Conservation (phyloP, 2,329 filamentous ascomycete genomes). For the Pseudopithomyces chartarum region DNA sequence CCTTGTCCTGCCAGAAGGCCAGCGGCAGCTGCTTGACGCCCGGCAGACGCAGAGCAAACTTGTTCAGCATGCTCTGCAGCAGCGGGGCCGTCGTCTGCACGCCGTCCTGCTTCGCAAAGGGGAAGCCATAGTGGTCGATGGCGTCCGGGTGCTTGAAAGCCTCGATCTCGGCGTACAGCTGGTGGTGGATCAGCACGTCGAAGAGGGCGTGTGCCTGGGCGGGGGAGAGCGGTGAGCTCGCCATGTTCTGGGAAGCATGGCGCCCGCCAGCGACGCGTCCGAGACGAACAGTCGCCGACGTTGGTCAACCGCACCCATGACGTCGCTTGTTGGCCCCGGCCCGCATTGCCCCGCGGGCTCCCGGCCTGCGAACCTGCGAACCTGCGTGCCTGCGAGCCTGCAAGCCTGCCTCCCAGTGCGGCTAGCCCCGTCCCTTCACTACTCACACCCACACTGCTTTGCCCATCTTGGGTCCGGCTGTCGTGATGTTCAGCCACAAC, state of each 20-base stretch:
- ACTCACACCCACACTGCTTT: no score
- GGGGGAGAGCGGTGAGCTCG: slow-evolving; percentile 44
- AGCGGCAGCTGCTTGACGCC: slow-evolving; percentile 65
- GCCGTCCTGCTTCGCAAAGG: slow-evolving; percentile 59
- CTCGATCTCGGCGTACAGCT: slow-evolving; percentile 69
- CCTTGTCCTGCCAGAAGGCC: slow-evolving; percentile 51
- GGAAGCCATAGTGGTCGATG: slow-evolving; percentile 71
- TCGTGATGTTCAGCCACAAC: no score
- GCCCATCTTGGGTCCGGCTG: no score
- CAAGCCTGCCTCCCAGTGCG: no score
- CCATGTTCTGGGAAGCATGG: slow-evolving; percentile 17
- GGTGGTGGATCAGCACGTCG: slow-evolving; percentile 60
- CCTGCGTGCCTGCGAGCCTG: no score
- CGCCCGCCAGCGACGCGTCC: neutral
- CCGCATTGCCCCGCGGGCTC: no score
- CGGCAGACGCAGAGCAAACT: slow-evolving; percentile 68
- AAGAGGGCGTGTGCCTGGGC: slow-evolving; percentile 57
- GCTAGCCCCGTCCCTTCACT: no score
- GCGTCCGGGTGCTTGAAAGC: slow-evolving; percentile 69
- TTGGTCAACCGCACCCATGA: neutral
- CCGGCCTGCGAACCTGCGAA: no score
- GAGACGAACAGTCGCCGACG: neutral
- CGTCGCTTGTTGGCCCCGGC: no score
- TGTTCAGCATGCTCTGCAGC: slow-evolving; percentile 70
- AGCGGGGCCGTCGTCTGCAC: slow-evolving; percentile 64